These are phyloP conservation scores for Penicillium sp. DNA, from an alignment of 2,329 filamentous ascomycete species.

Conservation along the genomic window DNA sequence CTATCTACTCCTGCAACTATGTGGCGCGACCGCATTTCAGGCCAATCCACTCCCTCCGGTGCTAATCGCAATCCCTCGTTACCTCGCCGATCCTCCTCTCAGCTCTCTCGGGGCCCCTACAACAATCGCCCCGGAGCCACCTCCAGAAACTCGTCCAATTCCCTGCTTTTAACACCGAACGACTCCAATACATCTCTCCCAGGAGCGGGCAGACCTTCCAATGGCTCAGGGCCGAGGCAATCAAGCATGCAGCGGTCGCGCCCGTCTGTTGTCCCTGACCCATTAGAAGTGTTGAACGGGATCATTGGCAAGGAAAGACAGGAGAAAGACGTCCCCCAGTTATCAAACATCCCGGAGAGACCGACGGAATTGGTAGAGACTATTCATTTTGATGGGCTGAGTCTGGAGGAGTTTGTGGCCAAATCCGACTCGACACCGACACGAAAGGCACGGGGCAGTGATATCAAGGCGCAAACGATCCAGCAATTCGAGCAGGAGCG, in stretches of 20 bases:
- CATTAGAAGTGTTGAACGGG: constrained; percentile 62
- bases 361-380: constrained; percentile 54
- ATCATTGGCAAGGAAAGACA: constrained; percentile 48
- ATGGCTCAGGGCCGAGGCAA: constrained; percentile 65
- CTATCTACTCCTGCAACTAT: constrained; percentile 44
- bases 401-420: constrained; percentile 65
- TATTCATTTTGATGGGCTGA: constrained; percentile 73
- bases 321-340: constrained; percentile 7
- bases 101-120: constrained; percentile 63
- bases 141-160: constrained; percentile 71
- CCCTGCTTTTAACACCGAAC: constrained; percentile 63
- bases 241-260: constrained; percentile 42
- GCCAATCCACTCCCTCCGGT: constrained; percentile 60
- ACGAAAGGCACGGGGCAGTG: constrained; percentile 23
- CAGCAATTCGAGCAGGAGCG: constrained; percentile 78
- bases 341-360: constrained; percentile 19
- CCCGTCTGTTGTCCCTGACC: constrained; percentile 59
- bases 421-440: constrained; percentile 25
- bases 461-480: constrained; percentile 54
- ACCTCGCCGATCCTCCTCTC: constrained; percentile 61
- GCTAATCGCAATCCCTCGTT: constrained; percentile 65
- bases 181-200: constrained; percentile 73
- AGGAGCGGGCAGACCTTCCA: constrained; percentile 57
- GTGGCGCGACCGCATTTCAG: constrained; percentile 87
- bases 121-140: constrained; percentile 64